phyloP scores from a whole-genome alignment of 371 early-diverging fungal species.

The Rhizopus microsporus region DNA sequence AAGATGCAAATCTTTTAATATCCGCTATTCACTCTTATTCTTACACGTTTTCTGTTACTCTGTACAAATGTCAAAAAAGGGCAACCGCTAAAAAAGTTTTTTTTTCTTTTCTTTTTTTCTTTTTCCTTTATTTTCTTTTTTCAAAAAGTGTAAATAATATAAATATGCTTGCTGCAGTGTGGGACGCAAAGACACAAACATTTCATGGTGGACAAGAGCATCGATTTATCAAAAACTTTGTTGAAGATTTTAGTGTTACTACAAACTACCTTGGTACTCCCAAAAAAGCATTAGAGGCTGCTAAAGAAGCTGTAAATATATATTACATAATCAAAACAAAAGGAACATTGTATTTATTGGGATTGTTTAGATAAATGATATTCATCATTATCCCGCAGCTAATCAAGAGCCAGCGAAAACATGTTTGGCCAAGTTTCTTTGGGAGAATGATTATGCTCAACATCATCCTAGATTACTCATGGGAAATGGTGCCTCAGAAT shows the following conservation, averaged over 20 bases:
- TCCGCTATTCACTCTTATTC: background rate
- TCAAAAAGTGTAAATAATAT: slow-evolving; percentile 2
- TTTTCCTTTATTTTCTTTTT: background rate
- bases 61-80: background rate
- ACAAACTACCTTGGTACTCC: slow-evolving; percentile 87
- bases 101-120: slow-evolving; percentile 1
- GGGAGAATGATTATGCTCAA: slow-evolving; percentile 59
- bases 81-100: background rate
- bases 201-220: slow-evolving; percentile 91
- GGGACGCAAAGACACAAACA: slow-evolving; percentile 83
- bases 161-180: slow-evolving; percentile 33
- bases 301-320: slow-evolving; percentile 66
- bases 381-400: slow-evolving; percentile 87
- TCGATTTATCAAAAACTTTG: slow-evolving; percentile 75
- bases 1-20: background rate
- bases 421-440: slow-evolving; percentile 75
- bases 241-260: slow-evolving; percentile 88
- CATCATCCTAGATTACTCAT: slow-evolving; percentile 63
- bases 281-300: slow-evolving; percentile 67
- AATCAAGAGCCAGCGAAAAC: slow-evolving; percentile 88
- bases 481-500: slow-evolving; percentile 87
- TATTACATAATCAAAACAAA: background rate
- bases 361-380: slow-evolving; percentile 53
- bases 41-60: background rate
- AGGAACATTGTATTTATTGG: background rate